Evolutionary conservation across 2,329 filamentous ascomycete species (phyloP).

Genomic region (Hypomyces rosellus): DNA sequence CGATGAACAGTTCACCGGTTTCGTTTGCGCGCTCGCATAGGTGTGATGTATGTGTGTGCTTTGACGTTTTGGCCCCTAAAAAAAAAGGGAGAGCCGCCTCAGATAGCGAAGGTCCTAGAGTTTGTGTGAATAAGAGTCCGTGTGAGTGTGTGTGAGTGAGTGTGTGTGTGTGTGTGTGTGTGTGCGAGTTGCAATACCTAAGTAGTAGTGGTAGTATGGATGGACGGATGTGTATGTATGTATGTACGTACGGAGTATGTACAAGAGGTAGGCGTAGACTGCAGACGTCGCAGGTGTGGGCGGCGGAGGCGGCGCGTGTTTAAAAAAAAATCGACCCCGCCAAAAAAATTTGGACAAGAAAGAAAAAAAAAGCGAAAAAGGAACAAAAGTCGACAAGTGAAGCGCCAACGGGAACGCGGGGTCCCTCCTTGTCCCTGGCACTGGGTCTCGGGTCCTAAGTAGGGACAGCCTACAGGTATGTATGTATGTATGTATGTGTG

Average conservation of each 20-base stretch:
- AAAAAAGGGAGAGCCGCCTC: too few species aligned
- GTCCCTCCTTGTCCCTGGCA: slow-evolving; percentile 1
- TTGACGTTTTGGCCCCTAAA: neutral
- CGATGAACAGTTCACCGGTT: neutral
- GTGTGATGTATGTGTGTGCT: neutral
- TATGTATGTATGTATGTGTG: too few species aligned
- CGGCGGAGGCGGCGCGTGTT: neutral
- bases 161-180: too few species aligned
- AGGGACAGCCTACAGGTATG: too few species aligned
- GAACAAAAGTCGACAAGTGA: neutral
- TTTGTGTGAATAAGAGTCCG: too few species aligned
- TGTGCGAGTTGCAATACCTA: neutral
- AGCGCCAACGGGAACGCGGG: slow-evolving; percentile 9
- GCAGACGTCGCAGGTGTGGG: neutral
- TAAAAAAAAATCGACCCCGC: slow-evolving; percentile 7
- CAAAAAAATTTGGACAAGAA: slow-evolving; percentile 9
- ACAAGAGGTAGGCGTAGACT: too few species aligned
- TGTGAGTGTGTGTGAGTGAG: too few species aligned
- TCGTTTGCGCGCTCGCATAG: neutral
- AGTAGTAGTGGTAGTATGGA: too few species aligned
- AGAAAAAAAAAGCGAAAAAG: slow-evolving; percentile 8
- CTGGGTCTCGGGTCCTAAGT: too few species aligned
- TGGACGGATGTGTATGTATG: neutral
- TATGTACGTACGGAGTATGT: neutral
- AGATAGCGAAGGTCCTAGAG: too few species aligned